Base-by-base conservation (phyloP, 495 filamentous ascomycete species). In the Terfezia claveryi region DNA sequence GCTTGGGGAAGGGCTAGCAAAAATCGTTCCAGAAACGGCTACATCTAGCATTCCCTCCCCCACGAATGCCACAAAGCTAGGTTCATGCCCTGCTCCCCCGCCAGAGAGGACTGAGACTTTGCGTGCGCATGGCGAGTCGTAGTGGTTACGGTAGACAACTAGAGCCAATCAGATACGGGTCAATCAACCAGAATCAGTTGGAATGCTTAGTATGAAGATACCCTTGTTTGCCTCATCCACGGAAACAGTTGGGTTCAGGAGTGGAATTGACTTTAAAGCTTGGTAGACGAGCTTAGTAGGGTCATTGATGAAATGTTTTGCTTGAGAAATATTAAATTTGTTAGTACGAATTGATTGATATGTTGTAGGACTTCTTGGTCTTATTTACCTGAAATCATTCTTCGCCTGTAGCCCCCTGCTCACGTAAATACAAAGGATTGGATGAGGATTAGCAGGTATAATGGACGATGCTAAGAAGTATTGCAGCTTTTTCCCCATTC, bases 251-350 rank as follows among this genome's bases (percentile, higher is more conserved):
- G 91, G 91, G 68, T 98, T 96, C 50, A 82, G 86, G 52, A 86
- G 69, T 20, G 87, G 86, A 37, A 85, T 70, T 52, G 84, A 78
- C 57, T 80, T 73, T 23, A 98, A 79, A 16, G 87, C 82, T 12
- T 79, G 74, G 59, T 79, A 73, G 61, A 98, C 86, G 55, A 95
- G 76, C 59, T 82, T 73, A 55, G 74, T 78, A 23, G 91, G 82
- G 68, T 92, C 83, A 62, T 83, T 79, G 73, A 95, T 78, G 74
- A 95, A 98, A 71, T 98, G 91, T 70, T 93, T 93, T 59, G 80
- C 71, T 72, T 50, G 17, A 32, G 7, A 32, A 32, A 1, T 4
- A 32, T 32, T 32, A 32, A 7, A 7, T 4, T 32, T 7, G 27
- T 32, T 32, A 32, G 27, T 7, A 4, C 27, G 20, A 32, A 7